Evolutionary conservation across 2,329 filamentous ascomycete species (phyloP), one percentile per base, ranked within the genome.

Genomic region (Epichloe sibirici): DNA sequence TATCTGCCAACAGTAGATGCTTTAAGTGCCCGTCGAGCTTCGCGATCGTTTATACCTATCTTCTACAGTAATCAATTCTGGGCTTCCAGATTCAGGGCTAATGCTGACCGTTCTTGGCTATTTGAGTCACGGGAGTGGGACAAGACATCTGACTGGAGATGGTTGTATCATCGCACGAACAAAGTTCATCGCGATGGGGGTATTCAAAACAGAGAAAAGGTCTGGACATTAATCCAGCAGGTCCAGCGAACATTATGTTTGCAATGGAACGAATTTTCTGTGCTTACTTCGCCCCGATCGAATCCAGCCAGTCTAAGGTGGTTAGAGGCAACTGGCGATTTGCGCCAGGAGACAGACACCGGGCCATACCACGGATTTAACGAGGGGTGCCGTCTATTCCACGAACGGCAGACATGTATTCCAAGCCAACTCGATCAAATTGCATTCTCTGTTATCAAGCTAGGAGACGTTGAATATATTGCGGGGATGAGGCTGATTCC

Each of bases 51-150:
- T 42, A 28, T 50, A 46, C 45, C 52, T 21, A 34, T 56, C 15
- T 53, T 54, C 31, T 21, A 56, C 38, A 46, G n/a, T 25, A 45
- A 49, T 28, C 44, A 54, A 17, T 56, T 56, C 49, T 56, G 49
- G 54, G 54, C 54, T 40, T 54, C 54, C 37, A 54, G 49, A 45
- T 54, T 56, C 42, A 15, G 49, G 15, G 48, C 45, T 13, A 34
- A 48, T 44, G 54, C 45, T 15, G 54, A 56, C 47, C 54, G 51
- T 42, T 51, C 51, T 15, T 56, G 54, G 54, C 39, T 56, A 37
- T 54, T 54, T 21, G 52, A 56, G 54, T 49, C 54, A 43, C 51
- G 39, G 48, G 47, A 46, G 35, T 56, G 54, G 54, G 39, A 37
- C 39, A 48, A 31, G 42, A 25, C 37, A 21, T 53, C 49, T 37